Conservation (phyloP, 108 stramenopile genomes). For the Skeletonema costatum region DNA sequence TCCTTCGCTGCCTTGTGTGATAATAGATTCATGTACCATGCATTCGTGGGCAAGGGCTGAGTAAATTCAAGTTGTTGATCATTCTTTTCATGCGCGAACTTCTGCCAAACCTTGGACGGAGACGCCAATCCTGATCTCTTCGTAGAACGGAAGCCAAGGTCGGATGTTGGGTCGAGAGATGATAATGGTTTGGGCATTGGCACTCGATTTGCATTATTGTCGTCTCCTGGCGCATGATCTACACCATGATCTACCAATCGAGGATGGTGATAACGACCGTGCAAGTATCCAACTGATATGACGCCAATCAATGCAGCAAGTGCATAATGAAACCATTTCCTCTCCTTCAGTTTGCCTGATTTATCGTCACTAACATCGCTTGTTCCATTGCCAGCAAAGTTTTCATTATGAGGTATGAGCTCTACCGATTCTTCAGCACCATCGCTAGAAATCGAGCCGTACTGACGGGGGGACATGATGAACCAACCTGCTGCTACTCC, state of each 20-base stretch:
- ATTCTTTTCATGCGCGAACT: neutral
- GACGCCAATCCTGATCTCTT: constrained; percentile 40
- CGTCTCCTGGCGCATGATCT: neutral
- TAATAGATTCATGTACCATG: constrained; percentile 86
- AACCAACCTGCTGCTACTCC: too few species aligned
- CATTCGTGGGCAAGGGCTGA: constrained; percentile 77
- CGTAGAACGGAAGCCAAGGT: constrained; percentile 35
- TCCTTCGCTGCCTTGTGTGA: constrained; percentile 51
- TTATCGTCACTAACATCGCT: neutral
- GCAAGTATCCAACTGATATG: constrained; percentile 6
- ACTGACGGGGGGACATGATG: constrained; percentile 22
- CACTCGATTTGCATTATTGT: constrained; percentile 11
- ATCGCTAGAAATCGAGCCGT: constrained; percentile 23
- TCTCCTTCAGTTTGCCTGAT: neutral
- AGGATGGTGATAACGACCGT: neutral
- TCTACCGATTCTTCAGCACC: constrained; percentile 11
- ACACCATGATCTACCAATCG: neutral
- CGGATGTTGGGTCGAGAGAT: constrained; percentile 24
- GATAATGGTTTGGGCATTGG: constrained; percentile 43
- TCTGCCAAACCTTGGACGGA: constrained; percentile 43
- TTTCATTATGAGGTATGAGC: neutral
- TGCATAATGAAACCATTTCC: constrained; percentile 1
- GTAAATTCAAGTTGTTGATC: constrained; percentile 3
- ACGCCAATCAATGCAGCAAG: constrained; percentile 10
- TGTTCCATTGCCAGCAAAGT: neutral